Base-by-base conservation (phyloP, 768 basidiomycete species). In the Daedaleopsis sinensis region DNA sequence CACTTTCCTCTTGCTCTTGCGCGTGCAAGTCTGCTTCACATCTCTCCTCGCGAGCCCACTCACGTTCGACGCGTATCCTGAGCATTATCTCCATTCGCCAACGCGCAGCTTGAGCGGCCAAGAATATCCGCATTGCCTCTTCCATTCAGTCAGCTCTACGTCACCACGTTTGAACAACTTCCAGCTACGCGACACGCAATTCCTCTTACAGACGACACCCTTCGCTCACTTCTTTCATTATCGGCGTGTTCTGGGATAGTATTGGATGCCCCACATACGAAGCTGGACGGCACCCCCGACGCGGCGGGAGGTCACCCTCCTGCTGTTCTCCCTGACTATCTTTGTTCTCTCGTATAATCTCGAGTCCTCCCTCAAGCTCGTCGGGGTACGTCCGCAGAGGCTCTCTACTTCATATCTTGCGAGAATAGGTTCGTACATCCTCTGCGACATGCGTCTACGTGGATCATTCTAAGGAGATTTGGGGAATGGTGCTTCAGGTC, bases 321-420 rank as follows among this genome's bases (percentile, higher is more conserved):
- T 91, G 61, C 76, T 92, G 38, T 83, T 89, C 66, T 84, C 87
- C 11, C 71, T 91, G 36, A 77, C 84, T 16, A 73, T 85, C 52
- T 91, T 93, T 69, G 74, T 89, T 32, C 72, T 94, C 48, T 83
- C 91, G 42, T 91, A 88, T 71, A 90, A 94, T 74, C 75, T 92
- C 61, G 88, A 91, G 72, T 72, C 80, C 3, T 85, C 89, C 0
- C 75, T 91, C 7, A 78, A 79, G 46, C 75, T 82, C 39, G 72
- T 85, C 23, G 73, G 77, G 21, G 57, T 76, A 3, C 58, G 58
- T 37, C 71, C 71, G 11, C 60, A 72, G 38, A 69, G 69, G 61
- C 59, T 70, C 12, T 57, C 57, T 27, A 57, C 69, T 15, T 63
- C 65, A 19, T 72, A 72, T 55, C 57, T 72, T 23, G 52, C 64